Base-by-base conservation (phyloP, 2,329 filamentous ascomycete species). In the Alternaria tenuissima region DNA sequence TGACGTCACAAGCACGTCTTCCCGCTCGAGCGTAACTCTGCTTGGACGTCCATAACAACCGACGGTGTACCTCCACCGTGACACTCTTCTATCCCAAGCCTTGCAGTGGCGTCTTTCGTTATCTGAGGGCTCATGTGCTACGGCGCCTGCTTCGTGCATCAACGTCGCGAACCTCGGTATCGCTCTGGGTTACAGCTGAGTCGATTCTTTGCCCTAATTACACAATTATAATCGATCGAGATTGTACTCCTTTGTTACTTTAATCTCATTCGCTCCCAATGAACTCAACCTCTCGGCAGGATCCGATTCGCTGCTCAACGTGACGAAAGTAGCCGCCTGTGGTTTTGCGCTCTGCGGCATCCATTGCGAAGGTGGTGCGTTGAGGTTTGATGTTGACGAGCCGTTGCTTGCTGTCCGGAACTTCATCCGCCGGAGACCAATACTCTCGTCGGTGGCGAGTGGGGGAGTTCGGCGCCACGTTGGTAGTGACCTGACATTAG, bases 171-270 rank as follows among this genome's bases (percentile, higher is more conserved):
- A 22, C 12, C 22, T 16, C 14, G 16, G 30, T 9, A 36, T 14
- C 30, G 14, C 32, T 38, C 30, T 26, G 14, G 11, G 46, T 30
- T n/a, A 32, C 20, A 20, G 34, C 14, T 22, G 20, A 41, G 30
- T 49, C 30, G 20, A 49, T 18, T 41, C n/a, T 14, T 26, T 38
- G 34, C n/a, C 51, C 38, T 42, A 30, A 32, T 34, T 42, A 43
- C 36, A 42, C 9, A 57, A n/a, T 62, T 38, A 65, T 39, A 65
- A 32, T 26, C 60, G 49, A 46, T 65, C 63, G n/a, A 69, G 53
- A 41, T 64, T 65, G 32, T 68, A 69, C 43, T 69, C 62, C 36
- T 68, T 69, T 4, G 62, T 65, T 22, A 69, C 62, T 49, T 67
- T 66, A 7, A 69, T 69, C 32, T 65, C 63, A 36, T 69, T 64